These are phyloP conservation scores for Lipomyces kockii DNA, from an alignment of 805 yeast genomes.

Conservation along the genomic window DNA sequence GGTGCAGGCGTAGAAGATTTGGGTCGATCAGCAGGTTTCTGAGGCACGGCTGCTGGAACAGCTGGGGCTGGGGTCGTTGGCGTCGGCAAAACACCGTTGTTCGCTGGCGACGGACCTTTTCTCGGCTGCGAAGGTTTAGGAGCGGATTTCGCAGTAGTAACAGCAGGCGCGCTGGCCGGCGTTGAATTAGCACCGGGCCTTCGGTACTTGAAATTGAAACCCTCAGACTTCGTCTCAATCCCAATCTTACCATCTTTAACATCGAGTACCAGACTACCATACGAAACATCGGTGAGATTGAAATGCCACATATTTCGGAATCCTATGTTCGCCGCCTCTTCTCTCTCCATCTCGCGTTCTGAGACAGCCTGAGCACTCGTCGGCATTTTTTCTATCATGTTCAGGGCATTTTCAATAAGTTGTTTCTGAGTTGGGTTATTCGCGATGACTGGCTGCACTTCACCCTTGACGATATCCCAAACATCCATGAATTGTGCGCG, in stretches of 20 bases:
- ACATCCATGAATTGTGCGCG: slow-evolving; percentile 64
- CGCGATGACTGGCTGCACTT: slow-evolving; percentile 52
- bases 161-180: neutral
- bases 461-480: slow-evolving; percentile 64
- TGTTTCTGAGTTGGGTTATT: slow-evolving; percentile 52
- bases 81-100: neutral
- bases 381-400: slow-evolving; percentile 62
- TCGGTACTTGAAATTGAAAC: slow-evolving; percentile 66
- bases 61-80: neutral
- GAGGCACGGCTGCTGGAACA: neutral
- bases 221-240: slow-evolving; percentile 59
- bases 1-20: neutral
- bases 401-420: slow-evolving; percentile 60
- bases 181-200: slow-evolving; percentile 20
- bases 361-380: slow-evolving; percentile 44
- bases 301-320: slow-evolving; percentile 80
- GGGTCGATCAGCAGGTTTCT: neutral
- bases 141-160: neutral
- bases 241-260: slow-evolving; percentile 55
- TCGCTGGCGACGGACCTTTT: slow-evolving; percentile 3
- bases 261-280: slow-evolving; percentile 55
- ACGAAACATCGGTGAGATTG: slow-evolving; percentile 64
- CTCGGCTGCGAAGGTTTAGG: slow-evolving; percentile 6
- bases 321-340: slow-evolving; percentile 65
- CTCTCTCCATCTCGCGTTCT: slow-evolving; percentile 54